Evolutionary conservation across 768 basidiomycete species (phyloP).

Genomic region (Pleurotus pulmonarius): DNA sequence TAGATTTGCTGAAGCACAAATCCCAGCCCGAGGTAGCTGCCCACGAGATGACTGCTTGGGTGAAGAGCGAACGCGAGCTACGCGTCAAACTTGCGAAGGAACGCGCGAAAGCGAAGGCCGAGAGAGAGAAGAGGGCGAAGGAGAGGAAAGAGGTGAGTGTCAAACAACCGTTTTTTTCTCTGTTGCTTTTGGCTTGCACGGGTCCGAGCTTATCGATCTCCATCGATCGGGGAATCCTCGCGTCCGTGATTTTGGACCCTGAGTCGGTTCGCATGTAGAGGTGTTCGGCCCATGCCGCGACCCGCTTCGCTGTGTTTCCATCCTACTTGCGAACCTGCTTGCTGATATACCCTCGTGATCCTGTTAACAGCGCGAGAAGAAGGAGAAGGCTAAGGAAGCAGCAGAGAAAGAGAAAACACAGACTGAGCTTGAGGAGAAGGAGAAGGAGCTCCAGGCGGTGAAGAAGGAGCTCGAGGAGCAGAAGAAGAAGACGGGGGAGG

Average conservation of each 20-base stretch:
- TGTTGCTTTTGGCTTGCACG: not conserved
- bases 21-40: conserved; percentile 77
- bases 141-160: conserved; percentile 61
- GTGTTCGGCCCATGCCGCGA: too few relatives aligned
- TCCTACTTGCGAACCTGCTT: not conserved
- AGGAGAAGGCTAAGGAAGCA: conserved; percentile 41
- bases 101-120: conserved; percentile 43
- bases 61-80: conserved; percentile 70
- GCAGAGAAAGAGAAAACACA: conserved; percentile 56
- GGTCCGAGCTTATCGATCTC: not conserved
- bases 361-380: conserved; percentile 38
- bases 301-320: too few relatives aligned
- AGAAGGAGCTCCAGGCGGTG: conserved; percentile 51
- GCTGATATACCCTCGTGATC: not conserved
- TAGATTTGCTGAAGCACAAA: conserved; percentile 83
- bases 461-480: conserved; percentile 45
- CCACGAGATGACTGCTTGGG: conserved; percentile 65
- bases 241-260: conserved; percentile 1
- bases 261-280: not conserved
- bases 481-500: conserved; percentile 22
- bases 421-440: conserved; percentile 63
- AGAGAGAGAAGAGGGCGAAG: conserved; percentile 47
- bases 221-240: not conserved
- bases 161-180: not conserved
- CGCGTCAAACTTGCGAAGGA: conserved; percentile 69